Evolutionary conservation across 2,329 filamentous ascomycete genomes (phyloP), one percentile per base, ranked within the genome.

Genomic region (Pyrenochaeta sp.): DNA sequence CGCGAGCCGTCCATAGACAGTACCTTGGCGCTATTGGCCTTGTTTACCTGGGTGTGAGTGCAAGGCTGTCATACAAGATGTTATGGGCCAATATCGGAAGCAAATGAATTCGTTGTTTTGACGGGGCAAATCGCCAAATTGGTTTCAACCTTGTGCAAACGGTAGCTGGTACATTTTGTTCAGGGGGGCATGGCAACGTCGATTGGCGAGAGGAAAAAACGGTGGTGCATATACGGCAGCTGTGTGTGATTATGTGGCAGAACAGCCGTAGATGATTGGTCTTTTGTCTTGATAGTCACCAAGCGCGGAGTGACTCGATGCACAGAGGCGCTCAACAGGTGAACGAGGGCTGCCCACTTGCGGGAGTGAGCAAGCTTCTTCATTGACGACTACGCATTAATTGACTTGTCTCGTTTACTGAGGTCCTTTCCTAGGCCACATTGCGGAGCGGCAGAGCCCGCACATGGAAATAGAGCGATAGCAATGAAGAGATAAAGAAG

Each of bases 341-440:
- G 50, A 61, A 60, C 52, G 58, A 61, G 56, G 56, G 54, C 54
- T 55, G 62, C 53, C 61, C 64, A 51, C 51, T 47, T 56, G 54
- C 55, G 58, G n/a, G 57, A 69, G 56, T 49, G 55, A 46, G 21
- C 43, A 47, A 54, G 60, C 63, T 61, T 58, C 58, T 56, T 61
- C 48, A 54, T 56, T 55, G 66, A 59, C 57, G 64, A 61, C 59
- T 61, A 54, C 33, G 61, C 60, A 68, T 74, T 69, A 68, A 72
- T 73, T 73, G 64, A 69, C 59, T 71, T 42, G 54, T 68, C 64
- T 69, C 70, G 67, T 73, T 67, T 69, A 69, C 64, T 66, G 68
- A 61, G 49, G 45, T 44, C 45, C 29, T 48, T 58, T 55, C 64
- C 67, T 62, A 56, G 64, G 60, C 64, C 63, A 56, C 60, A 60